Evolutionary conservation across 225 moss, liverwort and hornwort genomes (phyloP).

Genomic region (Polytrichum formosum): DNA sequence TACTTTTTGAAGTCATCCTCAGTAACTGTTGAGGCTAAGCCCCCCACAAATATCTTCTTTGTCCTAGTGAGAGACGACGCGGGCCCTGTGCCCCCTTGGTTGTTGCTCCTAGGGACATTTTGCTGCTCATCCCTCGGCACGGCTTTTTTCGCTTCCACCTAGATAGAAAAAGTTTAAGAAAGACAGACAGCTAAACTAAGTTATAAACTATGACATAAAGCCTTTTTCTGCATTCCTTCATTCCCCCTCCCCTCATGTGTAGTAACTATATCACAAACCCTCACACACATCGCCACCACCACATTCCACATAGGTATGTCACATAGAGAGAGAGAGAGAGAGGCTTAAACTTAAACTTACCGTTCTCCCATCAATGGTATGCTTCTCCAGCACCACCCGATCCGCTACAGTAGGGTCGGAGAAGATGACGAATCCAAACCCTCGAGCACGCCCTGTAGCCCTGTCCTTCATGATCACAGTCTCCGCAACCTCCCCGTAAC

Average conservation of each 20-base stretch:
- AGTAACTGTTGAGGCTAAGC: conserved; percentile 65
- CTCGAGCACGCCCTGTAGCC: conserved; percentile 19
- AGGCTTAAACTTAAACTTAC: conserved; percentile 6
- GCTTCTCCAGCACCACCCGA: conserved; percentile 19
- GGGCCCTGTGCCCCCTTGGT: conserved; percentile 20
- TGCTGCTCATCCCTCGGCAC: conserved; percentile 71
- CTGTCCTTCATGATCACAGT: conserved; percentile 23
- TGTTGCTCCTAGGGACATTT: conserved; percentile 55
- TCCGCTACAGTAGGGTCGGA: conserved; percentile 18
- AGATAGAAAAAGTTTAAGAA: conserved; percentile 13
- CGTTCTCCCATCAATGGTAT: conserved; percentile 18
- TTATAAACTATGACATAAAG: conserved; percentile 8
- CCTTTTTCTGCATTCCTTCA: conserved; percentile 4
- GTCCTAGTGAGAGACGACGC: conserved; percentile 53
- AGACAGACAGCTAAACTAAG: conserved; percentile 10
- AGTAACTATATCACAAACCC: background rate
- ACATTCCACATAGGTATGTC: background rate
- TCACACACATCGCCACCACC: background rate
- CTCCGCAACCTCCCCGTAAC: conserved; percentile 22
- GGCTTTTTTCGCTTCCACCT: conserved; percentile 80
- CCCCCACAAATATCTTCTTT: conserved; percentile 71
- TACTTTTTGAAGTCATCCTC: conserved; percentile 75
- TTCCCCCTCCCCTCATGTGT: background rate
- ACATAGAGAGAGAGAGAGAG: background rate
- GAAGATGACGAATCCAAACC: conserved; percentile 23